Base-by-base conservation (phyloP, 257 asterid genomes). In the Cynanchum wilfordii region DNA sequence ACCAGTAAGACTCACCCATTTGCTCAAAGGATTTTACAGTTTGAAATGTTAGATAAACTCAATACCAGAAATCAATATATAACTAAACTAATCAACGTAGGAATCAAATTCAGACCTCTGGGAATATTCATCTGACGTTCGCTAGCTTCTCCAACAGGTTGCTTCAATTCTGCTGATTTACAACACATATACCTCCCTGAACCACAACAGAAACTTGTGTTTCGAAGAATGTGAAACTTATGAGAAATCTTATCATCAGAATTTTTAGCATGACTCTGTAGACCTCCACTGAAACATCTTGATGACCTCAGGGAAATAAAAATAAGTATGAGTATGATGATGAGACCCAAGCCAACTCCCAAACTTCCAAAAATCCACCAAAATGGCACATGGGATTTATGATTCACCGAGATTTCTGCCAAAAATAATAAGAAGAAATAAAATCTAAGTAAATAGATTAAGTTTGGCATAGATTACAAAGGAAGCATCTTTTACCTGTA, bases 341-440 rank as follows among this genome's bases (percentile, higher is more conserved):
- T 78, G 72, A 95, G 85, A 71, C 66, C 83, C 84, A 92, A 85
- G 66, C 94, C 99, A 78, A 81, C 86, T 69, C 86, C 97, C 47
- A 91, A 77, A 49, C 93, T 79, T 74, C 99, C 99, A 22, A 94
- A 86, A 73, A 91, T 94, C 97, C 97, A 94, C 96, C 87, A 84
- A 75, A 86, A 87, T 50, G 90, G 92, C 33, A 82, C 70, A 44
- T 73, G 96, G 70, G 76, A 74, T 79, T 79, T 88, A 78, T 88
- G 93, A 76, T 87, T 79, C 78, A 56, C 80, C 73, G 83, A 79
- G 67, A 73, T 77, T 72, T 52, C 96, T 87, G 91, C 63, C 38
- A 11, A 55, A 71, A 29, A 52, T 52, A 77, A 71, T 4, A 64
- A 33, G 38, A 27, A 33, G 69, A 69, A 50, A 79, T 22, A 27